A percentile compares a stretch with the other conserved stretches of the same genome.
Evolutionary conservation across 2,329 filamentous ascomycete genomes (phyloP).

Genomic region (Paraphoma chrysanthemicola): DNA sequence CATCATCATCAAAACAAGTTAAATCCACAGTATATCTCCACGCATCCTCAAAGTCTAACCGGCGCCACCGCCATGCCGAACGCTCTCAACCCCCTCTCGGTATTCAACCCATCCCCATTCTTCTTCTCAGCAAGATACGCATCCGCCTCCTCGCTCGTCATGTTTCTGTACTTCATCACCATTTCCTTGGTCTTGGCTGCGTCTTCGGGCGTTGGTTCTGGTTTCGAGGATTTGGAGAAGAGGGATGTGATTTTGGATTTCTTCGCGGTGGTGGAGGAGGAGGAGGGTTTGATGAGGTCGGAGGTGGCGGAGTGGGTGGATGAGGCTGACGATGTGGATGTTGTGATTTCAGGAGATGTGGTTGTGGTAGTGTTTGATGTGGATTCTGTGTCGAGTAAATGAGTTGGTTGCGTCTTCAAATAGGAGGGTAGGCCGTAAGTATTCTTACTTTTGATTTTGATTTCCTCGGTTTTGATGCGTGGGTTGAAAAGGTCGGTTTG

Average conservation of each 20-base stretch:
- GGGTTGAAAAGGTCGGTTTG: too few species aligned
- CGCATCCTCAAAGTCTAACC: not conserved
- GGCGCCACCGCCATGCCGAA: constrained; percentile 3
- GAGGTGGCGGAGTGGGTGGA: not conserved
- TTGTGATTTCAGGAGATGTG: not conserved
- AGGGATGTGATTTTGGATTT: not conserved
- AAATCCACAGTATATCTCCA: not conserved
- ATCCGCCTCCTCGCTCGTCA: constrained; percentile 7
- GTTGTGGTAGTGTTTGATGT: too few species aligned
- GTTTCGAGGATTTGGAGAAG: not conserved
- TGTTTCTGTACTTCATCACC: constrained; percentile 10
- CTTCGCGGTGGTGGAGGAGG: not conserved
- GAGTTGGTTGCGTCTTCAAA: too few species aligned
- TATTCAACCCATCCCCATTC: not conserved
- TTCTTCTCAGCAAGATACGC: constrained; percentile 7
- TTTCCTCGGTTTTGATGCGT: too few species aligned
- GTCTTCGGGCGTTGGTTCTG: not conserved
- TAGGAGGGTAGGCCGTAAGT: too few species aligned
- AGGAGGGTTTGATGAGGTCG: not conserved
- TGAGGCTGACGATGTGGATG: not conserved
- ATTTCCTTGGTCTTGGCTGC: constrained; percentile 1
- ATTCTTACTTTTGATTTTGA: too few species aligned
- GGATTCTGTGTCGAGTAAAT: too few species aligned
- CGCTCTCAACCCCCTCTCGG: not conserved
- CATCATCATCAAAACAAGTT: not conserved